Evolutionary conservation across 2,329 filamentous ascomycete species (phyloP), one percentile per base, ranked within the genome.

Genomic region (Penicillium sp.): DNA sequence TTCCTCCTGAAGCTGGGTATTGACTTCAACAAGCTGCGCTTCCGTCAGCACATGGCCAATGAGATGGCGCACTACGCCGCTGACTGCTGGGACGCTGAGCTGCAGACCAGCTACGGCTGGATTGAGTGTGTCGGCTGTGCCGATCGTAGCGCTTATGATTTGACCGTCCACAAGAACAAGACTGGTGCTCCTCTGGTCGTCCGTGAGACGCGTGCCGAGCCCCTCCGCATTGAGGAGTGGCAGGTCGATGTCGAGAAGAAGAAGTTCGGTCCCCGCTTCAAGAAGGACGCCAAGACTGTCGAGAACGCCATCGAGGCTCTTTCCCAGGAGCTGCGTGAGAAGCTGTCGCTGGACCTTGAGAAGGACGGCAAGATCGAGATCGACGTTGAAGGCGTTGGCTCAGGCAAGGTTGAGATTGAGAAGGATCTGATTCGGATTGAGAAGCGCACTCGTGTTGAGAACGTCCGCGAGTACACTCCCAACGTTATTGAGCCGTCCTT

Each of bases 401-500:
- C 85, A 69, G 90, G 91, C 76, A 92, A 89, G 78, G 92, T 92
- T 26, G 88, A 94, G 75, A 82, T 98, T 55, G 83, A 84, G 70
- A 89, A 89, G 74, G 92, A 97, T 63, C 84, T 96, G 52, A 83
- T 99, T 74, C 86, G 83, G 60, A 92, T 98, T 69, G 91, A 93
- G 81, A 93, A 91, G 81, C 87, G 89, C 70, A 96, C 89, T 69
- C 85, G 92, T 65, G 85, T 88, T 4, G 92, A 97, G 78, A 89
- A 96, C 75, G 87, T 89, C 60, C 87, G 95, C 71, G 93, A 97
- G 76, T 99, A 92, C 81, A 96, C 90, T 0, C 94, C 94, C 62
- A 97, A 97, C 74, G 93, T 96, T 52, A 96, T 98, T 70, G 95
- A 99, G 81, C 95, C 94, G 1, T 98, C 94, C 0, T 99, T 98